Percentiles rank a stretch among this genome's conserved stretches.
phyloP scores from a whole-genome alignment of 148 eudicot species.

The Persicaria tinctoria region DNA sequence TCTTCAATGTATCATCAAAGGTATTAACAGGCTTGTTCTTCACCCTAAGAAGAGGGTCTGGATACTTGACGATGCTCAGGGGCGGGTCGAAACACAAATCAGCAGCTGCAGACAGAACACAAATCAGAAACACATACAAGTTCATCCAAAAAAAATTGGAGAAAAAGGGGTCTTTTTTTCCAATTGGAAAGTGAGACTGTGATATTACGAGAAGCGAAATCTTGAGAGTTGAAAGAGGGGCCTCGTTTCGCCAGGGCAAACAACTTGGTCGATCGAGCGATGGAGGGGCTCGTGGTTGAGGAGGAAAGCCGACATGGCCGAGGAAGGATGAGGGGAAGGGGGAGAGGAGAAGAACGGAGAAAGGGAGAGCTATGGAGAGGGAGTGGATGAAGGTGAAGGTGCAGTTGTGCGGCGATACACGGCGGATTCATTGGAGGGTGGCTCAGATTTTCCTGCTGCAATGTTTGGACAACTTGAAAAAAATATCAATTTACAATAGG shows the following conservation, averaged over 20 bases:
- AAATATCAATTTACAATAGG: no score
- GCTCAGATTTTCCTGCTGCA: not conserved
- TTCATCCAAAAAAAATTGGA: not conserved
- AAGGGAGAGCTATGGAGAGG: not conserved
- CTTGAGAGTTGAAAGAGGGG: conserved; percentile 26
- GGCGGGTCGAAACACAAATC: conserved; percentile 72
- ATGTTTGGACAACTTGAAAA: no score
- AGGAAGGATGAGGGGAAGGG: conserved; percentile 13
- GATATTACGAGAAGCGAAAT: conserved; percentile 49
- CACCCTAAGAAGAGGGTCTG: conserved; percentile 73
- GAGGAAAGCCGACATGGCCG: conserved; percentile 12
- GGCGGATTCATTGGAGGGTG: not conserved
- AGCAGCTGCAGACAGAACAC: conserved; percentile 37
- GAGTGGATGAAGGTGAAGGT: conserved; percentile 1
- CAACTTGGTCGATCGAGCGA: conserved; percentile 11
- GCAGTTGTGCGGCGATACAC: conserved; percentile 2
- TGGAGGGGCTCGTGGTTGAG: not conserved
- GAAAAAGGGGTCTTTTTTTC: not conserved
- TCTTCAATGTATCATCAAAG: conserved; percentile 75
- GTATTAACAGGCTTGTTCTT: conserved; percentile 67
- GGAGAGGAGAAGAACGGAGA: not conserved
- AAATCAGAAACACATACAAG: not conserved
- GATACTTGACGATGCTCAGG: conserved; percentile 71
- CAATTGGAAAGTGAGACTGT: not conserved
- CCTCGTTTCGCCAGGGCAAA: conserved; percentile 42